Evolutionary conservation across 371 early-diverging fungal species (phyloP), one percentile per base, ranked within the genome.

Genomic region (Mucor indicus): DNA sequence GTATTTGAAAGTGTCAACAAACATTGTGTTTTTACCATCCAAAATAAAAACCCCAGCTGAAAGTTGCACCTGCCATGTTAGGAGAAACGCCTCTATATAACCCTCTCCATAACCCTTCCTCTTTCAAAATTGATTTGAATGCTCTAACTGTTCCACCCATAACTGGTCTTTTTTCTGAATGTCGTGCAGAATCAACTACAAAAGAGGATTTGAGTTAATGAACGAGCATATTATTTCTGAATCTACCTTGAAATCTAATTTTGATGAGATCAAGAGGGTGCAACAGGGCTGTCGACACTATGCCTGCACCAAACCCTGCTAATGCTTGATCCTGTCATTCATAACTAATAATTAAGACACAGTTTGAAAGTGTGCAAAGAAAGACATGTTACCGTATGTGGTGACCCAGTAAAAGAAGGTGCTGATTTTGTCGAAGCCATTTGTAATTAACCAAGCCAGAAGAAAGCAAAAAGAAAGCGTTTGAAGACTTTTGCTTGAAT

Each of bases 41-140:
- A 67, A 98, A 96, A 62, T 96, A 98, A 32, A 98, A 73, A 0
- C 94, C 96, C 97, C 98, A 98, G 36, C 91, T 90, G 12, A 87
- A 64, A 8, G 92, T 87, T n/a, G 95, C 84, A 1, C 97, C 98
- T 3, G 89, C 90, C 50, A 96, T 79, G 52, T 93, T 98, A 30
- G 98, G 88, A 2, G 85, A 53, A 2, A 98, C 65, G 10, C 97
- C 98, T 23, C 93, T 80, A 60, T 98, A 98, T 11, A 98, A 75
- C 3, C 94, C 95, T 3, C 77, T 66, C 32, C 80, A 58, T 13
- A 68, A 35, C 21, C 85, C 84, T 62, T 80, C 83, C 9, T 70
- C 69, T 17, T 45, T 55, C 7, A 83, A 48, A 33, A 87, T 84
- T 13, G 68, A 50, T 15, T 74, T 73, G 12, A 87, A 79, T 15